phyloP scores from a whole-genome alignment of 108 stramenopile genomes.

The Hondaea fermentalgiana region DNA sequence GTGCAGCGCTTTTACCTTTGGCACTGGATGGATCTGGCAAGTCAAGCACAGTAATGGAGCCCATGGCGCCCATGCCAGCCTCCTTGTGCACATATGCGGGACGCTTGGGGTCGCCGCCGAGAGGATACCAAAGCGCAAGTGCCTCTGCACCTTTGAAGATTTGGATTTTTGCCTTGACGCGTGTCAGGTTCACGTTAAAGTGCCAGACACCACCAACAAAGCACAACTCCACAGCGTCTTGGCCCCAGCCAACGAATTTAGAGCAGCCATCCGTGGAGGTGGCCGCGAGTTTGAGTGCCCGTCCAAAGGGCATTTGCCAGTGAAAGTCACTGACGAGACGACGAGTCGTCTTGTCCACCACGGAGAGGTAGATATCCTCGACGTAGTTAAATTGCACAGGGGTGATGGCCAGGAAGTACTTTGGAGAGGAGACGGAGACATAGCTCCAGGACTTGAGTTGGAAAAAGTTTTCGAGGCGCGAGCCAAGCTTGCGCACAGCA shows the following conservation, averaged over 20 bases:
- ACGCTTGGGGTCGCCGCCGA: neutral
- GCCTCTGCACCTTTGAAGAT: neutral
- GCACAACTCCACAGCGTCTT: neutral
- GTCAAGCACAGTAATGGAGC: neutral
- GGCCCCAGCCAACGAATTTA: neutral
- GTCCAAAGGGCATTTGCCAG: slow-evolving; percentile 16
- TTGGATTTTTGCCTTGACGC: neutral
- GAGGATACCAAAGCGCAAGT: neutral
- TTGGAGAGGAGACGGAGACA: neutral
- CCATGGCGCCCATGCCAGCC: neutral
- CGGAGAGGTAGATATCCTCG: neutral
- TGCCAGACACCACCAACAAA: neutral
- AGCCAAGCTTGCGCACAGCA: neutral
- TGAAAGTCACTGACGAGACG: neutral
- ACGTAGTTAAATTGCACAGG: slow-evolving; percentile 1
- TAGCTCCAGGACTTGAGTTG: neutral
- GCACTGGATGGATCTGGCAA: neutral
- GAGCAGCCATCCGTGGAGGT: neutral
- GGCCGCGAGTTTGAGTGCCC: neutral
- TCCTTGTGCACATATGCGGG: slow-evolving; percentile 11
- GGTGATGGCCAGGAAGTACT: neutral
- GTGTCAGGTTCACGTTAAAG: neutral
- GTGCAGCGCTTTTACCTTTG: neutral
- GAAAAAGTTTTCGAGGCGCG: neutral
- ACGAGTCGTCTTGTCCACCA: neutral